Percentiles rank a stretch among this genome's conserved stretches.
These are phyloP conservation scores for Fusarium odoratissimum DNA, from an alignment of 2,329 filamentous ascomycete species.

Conservation along the genomic window DNA sequence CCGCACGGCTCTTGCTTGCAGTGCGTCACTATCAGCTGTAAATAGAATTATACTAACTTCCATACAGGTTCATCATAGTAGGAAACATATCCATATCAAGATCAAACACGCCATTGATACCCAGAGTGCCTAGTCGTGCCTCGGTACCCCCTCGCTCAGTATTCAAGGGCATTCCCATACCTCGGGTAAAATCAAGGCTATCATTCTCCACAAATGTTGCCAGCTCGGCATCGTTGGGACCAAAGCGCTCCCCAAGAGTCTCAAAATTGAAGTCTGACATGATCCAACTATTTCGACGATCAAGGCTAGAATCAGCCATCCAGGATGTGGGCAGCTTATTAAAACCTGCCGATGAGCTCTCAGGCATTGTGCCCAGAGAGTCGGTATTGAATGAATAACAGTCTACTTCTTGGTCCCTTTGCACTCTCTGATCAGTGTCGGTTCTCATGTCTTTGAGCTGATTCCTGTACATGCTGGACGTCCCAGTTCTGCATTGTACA, in stretches of 20 bases:
- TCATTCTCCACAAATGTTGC: neutral
- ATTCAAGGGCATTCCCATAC: neutral
- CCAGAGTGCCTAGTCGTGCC: conserved; percentile 12
- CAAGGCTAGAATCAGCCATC: neutral
- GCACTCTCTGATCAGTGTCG: neutral
- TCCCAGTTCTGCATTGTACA: neutral
- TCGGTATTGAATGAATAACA: neutral
- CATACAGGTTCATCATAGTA: conserved; percentile 18
- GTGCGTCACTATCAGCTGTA: no score
- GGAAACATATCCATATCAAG: conserved; percentile 25
- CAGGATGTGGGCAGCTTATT: neutral
- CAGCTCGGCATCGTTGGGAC: neutral
- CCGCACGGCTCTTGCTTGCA: no score
- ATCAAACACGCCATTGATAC: conserved; percentile 10
- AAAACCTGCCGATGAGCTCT: neutral
- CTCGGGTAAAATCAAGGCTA: neutral
- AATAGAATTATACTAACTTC: neutral
- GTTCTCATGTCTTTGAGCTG: neutral
- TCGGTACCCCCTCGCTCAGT: neutral
- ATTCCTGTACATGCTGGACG: neutral
- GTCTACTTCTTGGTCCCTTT: neutral
- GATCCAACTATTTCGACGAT: conserved; percentile 14
- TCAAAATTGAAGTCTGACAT: conserved; percentile 37
- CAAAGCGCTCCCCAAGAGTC: conserved; percentile 9
- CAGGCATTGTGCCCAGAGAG: neutral